Evolutionary conservation across 169 alveolate species (phyloP), one percentile per base, ranked within the genome.

Genomic region (Neospora caninum): DNA sequence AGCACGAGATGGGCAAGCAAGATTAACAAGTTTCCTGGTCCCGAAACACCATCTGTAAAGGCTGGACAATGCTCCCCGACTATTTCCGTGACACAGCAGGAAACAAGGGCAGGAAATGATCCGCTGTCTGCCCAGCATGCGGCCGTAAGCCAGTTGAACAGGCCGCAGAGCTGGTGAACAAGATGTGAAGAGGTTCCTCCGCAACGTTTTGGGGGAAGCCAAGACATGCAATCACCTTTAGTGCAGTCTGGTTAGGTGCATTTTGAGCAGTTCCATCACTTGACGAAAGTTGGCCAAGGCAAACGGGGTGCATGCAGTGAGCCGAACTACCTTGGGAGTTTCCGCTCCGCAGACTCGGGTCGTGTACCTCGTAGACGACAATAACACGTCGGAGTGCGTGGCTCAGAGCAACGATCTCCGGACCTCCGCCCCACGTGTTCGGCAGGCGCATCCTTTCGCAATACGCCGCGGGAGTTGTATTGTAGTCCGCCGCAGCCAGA

Each of bases 341-440:
- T 78, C 45, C 31, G 29, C 43, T 78, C 43, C 7, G 36, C n/a
- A 41, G 0, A 9, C 36, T 22, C 29, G 27, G 67, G 22, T 41
- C 67, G 36, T 36, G 54, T 25, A 41, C 25, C 41, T 82, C 89
- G 31, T 82, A 82, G 31, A 91, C 94, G 43, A 64, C 88, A 27
- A 91, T 91, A 18, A 80, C 80, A 13, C 94, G 70, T 22, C 89
- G 45, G 25, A 91, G 80, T 31, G 94, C 94, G 39, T 91, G 94
- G 43, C 88, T 83, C 42, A 91, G 73, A 0, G 94, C 89, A 18
- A 91, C 53, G 41, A 91, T 91, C 89, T 91, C 94, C 39, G 94
- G 94, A 4, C 94, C 94, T 27, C 94, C 94, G n/a, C 94, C 94
- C 94, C 94, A 91, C 31, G 88, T 54, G 41, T 41, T 49, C 18